Percentiles rank a stretch among this genome's conserved stretches.
phyloP scores from a whole-genome alignment of 495 filamentous ascomycete genomes.

The Tirmania nivea region DNA sequence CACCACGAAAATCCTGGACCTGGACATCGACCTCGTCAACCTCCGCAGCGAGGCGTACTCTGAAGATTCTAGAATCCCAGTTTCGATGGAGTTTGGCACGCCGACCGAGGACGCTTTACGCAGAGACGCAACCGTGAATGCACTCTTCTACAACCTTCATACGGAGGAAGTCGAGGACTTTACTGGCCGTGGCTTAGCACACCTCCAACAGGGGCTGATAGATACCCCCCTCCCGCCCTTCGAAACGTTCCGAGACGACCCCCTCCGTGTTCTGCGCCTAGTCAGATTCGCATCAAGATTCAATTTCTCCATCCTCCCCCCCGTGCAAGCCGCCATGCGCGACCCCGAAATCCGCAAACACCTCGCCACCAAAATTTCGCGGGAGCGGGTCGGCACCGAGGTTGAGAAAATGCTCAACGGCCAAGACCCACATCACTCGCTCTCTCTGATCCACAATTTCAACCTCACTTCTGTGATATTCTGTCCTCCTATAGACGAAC shows the following conservation, averaged over 20 bases:
- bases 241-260: constrained; percentile 90
- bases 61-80: constrained; percentile 63
- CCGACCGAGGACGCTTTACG: constrained; percentile 74
- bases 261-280: constrained; percentile 67
- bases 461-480: constrained; percentile 65
- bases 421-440: constrained; percentile 41
- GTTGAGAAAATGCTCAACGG: constrained; percentile 81
- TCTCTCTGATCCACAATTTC: constrained; percentile 53
- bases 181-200: constrained; percentile 46
- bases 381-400: constrained; percentile 68
- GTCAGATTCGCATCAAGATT: constrained; percentile 78
- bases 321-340: constrained; percentile 51
- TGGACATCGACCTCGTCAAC: constrained; percentile 90
- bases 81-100: constrained; percentile 52
- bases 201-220: constrained; percentile 50
- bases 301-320: constrained; percentile 48
- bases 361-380: constrained; percentile 72
- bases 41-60: constrained; percentile 77
- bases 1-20: constrained; percentile 61
- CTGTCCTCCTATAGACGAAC: constrained; percentile 32
- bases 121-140: constrained; percentile 85
- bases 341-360: constrained; percentile 48
- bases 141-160: constrained; percentile 86
- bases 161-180: constrained; percentile 62
- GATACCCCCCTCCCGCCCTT: constrained; percentile 73